Evolutionary conservation across 805 yeast genomes (phyloP).

Genomic region (Zygoascus biomembranicola): DNA sequence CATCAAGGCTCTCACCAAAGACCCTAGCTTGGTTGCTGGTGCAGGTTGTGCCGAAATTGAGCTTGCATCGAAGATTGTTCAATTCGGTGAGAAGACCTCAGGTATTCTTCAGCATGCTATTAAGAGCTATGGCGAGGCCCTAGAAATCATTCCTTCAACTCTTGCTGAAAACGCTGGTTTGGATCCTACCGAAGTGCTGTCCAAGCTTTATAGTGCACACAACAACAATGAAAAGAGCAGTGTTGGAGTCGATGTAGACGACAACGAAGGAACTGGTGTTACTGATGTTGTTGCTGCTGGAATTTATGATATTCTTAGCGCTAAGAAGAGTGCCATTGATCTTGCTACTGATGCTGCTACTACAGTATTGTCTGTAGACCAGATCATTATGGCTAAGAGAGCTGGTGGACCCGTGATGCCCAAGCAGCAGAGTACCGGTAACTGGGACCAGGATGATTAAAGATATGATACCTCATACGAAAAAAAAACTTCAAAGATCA

Average conservation of each 20-base stretch:
- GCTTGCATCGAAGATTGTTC: constrained; percentile 67
- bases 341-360: constrained; percentile 94
- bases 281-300: constrained; percentile 61
- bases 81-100: constrained; percentile 88
- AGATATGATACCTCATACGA: background rate
- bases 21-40: constrained; percentile 77
- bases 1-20: constrained; percentile 81
- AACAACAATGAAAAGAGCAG: constrained; percentile 40
- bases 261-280: constrained; percentile 42
- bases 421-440: constrained; percentile 76
- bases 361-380: constrained; percentile 87
- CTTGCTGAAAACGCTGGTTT: constrained; percentile 92
- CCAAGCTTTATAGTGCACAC: constrained; percentile 84
- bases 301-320: constrained; percentile 69
- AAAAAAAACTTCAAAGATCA: too few species aligned
- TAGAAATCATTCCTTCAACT: constrained; percentile 88
- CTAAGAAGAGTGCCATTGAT: constrained; percentile 80
- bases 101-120: constrained; percentile 90
- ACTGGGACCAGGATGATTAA: constrained; percentile 92
- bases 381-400: constrained; percentile 96
- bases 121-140: constrained; percentile 87
- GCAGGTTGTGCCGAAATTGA: constrained; percentile 96
- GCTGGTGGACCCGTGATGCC: constrained; percentile 98
- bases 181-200: constrained; percentile 82
- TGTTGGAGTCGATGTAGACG: constrained; percentile 72